Base-by-base conservation (phyloP, 2,329 filamentous ascomycete genomes). In the Curvularia lunata region DNA sequence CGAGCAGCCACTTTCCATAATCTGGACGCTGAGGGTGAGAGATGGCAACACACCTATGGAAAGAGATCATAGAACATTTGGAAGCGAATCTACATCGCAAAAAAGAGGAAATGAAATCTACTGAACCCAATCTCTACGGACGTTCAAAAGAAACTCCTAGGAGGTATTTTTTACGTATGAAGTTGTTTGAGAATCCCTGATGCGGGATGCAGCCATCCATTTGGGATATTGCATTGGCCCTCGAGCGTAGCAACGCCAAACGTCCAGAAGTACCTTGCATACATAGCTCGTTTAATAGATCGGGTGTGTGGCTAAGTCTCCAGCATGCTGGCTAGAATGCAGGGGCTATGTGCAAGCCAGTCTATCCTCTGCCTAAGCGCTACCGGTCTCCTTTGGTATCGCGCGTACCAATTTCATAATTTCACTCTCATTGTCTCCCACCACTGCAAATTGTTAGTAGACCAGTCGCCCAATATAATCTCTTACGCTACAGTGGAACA, bases 381-480 rank as follows among this genome's bases (percentile, higher is more conserved):
- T 70, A 25, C 62, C 56, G 1, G 47, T 61, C 47, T 80, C 76
- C 63, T 82, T 78, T 9, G 83, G 79, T 53, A 86, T 75, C 56
- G 85, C 81, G 57, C 87, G 85, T 51, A 97, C 78, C 78, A 97
- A 83, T 78, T 90, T 92, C 73, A 97, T 78, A 60, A 98, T 97
- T 80, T 94, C 90, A 16, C 92, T 96, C 80, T 97, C 89, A 64
- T 90, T 88, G 49, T 91, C 91, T 19, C 91, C 91, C 25, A 86
- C 81, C 9, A 88, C 85, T 84, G 62, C 25, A 25, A 6, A 19
- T 10, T 4, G 54, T 67, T 56, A 68, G 62, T 41, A 43, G 46
- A 9, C n/a, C 27, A 54, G 13, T 38, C 5, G n/a, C 47, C 5
- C 21, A 6, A 13, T 3, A 5, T 25, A 27, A 16, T 4, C 2